Evolutionary conservation across 495 filamentous ascomycete genomes (phyloP), one percentile per base, ranked within the genome.

Genomic region (Glonium stellatum): DNA sequence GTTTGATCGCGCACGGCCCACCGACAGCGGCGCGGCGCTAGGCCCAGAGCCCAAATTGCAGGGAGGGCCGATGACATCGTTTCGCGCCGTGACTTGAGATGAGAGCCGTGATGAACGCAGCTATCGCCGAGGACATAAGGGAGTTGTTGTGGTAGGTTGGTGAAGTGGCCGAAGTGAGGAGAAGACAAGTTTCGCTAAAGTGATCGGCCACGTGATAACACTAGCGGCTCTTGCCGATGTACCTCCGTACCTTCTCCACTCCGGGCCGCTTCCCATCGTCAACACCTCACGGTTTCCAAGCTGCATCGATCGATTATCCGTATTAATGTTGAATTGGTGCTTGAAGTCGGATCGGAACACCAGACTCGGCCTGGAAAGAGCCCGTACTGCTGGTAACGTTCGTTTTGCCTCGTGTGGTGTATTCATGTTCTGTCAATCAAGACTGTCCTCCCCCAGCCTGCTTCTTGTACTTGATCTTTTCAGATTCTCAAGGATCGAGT

Each of bases 1-100:
- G 63, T 53, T n/a, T 61, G 59, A 66, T 62, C 31, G 59, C 52
- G 65, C 65, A 67, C 65, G 65, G 60, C 57, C 63, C 58, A 19
- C 22, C 48, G 19, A 44, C 52, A 58, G 51, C 58, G 48, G 39
- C 54, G 39, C 54, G 61, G 61, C 64, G 64, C 65, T 54, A 55
- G 60, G 12, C 48, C 53, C 41, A 56, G 13, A 11, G 57, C 37
- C 27, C 37, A 35, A n/a, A 50, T 5, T 57, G 54, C 50, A 36
- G 4, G 55, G 35, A 55, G 35, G 41, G 41, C 11, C 31, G 15
- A 12, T 42, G 51, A 46, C 41, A 13, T 27, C 18, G 52, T 21
- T n/a, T 25, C 54, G 58, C 37, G 56, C 44, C 8, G 23, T 25
- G 39, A 58, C 58, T 31, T 64, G 60, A 58, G 58, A 56, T 5